Evolutionary conservation across 306 rosid species (phyloP).

Genomic region (Malus sylvestris): DNA sequence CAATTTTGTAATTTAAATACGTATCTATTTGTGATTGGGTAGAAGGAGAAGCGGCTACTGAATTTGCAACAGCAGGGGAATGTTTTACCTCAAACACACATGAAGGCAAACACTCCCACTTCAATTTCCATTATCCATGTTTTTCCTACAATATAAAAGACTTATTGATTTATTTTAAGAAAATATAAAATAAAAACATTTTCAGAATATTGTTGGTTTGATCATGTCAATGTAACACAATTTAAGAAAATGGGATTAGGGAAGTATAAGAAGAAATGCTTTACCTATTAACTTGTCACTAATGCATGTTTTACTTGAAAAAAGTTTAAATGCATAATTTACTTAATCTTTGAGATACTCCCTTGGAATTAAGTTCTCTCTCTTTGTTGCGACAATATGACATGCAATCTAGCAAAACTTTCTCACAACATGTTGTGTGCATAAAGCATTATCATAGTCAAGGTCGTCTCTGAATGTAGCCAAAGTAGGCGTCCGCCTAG

Average conservation of each 20-base stretch:
- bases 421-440: not conserved
- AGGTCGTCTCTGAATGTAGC: no score
- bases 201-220: not conserved
- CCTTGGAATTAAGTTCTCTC: not conserved
- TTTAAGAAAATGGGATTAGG: not conserved
- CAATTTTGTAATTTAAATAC: no score
- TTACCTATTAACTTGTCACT: not conserved
- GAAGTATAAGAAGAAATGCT: not conserved
- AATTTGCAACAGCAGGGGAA: no score
- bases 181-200: not conserved
- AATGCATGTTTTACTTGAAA: not conserved
- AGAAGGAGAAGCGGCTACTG: no score
- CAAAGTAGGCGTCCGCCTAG: no score
- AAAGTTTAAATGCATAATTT: not conserved
- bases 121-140: not conserved
- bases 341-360: not conserved
- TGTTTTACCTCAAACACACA: not conserved
- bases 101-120: not conserved
- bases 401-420: no score
- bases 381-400: not conserved
- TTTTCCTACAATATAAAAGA: not conserved
- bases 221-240: not conserved
- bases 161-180: not conserved
- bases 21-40: no score
- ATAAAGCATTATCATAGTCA: not conserved